Conservation (phyloP, 148 eudicot species). For the Amaranthus cruentus region DNA sequence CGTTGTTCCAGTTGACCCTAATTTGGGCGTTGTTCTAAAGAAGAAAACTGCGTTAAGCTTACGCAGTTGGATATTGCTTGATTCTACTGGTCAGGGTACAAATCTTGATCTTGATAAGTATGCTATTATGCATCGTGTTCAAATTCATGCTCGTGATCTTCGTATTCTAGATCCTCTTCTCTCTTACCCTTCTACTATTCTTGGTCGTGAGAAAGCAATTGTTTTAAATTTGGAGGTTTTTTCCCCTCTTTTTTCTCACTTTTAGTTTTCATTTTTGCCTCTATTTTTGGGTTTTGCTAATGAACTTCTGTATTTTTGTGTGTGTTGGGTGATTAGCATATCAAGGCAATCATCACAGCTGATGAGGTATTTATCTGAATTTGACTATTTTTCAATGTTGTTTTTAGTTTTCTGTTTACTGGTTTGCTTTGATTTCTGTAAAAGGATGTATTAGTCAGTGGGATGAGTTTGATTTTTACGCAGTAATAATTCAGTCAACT, state of each 20-base stretch:
- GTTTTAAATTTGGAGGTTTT: slow-evolving; percentile 75
- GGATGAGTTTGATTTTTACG: neutral
- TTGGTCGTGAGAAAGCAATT: slow-evolving; percentile 80
- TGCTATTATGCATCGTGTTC: slow-evolving; percentile 74
- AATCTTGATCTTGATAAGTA: slow-evolving; percentile 69
- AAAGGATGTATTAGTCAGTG: neutral
- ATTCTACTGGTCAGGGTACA: slow-evolving; percentile 39
- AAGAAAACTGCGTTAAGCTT: slow-evolving; percentile 32
- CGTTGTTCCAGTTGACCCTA: slow-evolving; percentile 35
- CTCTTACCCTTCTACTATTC: slow-evolving; percentile 74
- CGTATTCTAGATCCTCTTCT: slow-evolving; percentile 77
- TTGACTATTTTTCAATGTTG: neutral
- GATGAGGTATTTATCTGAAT: slow-evolving; percentile 51
- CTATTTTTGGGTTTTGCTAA: neutral
- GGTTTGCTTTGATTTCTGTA: too few species aligned
- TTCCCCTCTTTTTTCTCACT: neutral
- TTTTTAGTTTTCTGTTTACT: neutral
- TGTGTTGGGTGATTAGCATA: slow-evolving; percentile 47
- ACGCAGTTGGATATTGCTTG: slow-evolving; percentile 55
- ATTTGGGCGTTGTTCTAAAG: slow-evolving; percentile 21
- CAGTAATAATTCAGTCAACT: neutral
- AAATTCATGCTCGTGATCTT: slow-evolving; percentile 87
- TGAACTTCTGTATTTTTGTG: neutral
- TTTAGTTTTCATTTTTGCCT: slow-evolving; percentile 1
- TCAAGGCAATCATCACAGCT: slow-evolving; percentile 79